Conservation (phyloP, 805 yeast species). For the Cyberlindnera euphorbiiphila region DNA sequence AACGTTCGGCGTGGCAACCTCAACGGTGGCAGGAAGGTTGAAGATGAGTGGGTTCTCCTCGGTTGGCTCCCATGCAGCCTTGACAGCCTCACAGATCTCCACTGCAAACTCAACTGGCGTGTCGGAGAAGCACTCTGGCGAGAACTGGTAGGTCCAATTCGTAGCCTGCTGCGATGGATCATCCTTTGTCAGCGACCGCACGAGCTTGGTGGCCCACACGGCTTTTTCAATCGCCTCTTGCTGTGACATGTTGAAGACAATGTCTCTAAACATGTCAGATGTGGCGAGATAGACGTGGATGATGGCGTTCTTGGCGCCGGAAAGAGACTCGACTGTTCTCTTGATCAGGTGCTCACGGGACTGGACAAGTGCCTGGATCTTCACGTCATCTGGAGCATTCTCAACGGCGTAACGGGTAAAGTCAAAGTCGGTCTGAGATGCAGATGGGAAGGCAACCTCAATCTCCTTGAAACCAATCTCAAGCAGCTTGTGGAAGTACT, state of each 20-base stretch:
- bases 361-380: slow-evolving; percentile 70
- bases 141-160: slow-evolving; percentile 67
- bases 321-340: slow-evolving; percentile 69
- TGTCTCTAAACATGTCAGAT: slow-evolving; percentile 69
- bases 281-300: slow-evolving; percentile 75
- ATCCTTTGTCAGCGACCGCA: slow-evolving; percentile 67
- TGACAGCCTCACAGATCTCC: slow-evolving; percentile 76
- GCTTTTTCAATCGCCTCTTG: slow-evolving; percentile 68
- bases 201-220: slow-evolving; percentile 64
- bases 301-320: slow-evolving; percentile 70
- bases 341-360: slow-evolving; percentile 71
- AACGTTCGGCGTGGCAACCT: slow-evolving; percentile 69
- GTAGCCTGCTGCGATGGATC: slow-evolving; percentile 63
- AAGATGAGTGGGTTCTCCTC: slow-evolving; percentile 69
- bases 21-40: slow-evolving; percentile 80
- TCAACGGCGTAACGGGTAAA: slow-evolving; percentile 78
- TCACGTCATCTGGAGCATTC: slow-evolving; percentile 71
- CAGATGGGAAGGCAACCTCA: slow-evolving; percentile 78
- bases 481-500: slow-evolving; percentile 65
- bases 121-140: slow-evolving; percentile 76
- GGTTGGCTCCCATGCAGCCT: slow-evolving; percentile 77
- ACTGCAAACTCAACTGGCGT: slow-evolving; percentile 71
- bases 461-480: slow-evolving; percentile 78
- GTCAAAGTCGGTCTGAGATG: slow-evolving; percentile 79
- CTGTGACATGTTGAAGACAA: slow-evolving; percentile 68